phyloP scores from a whole-genome alignment of 306 rosid species.

The Citrullus mucosospermus region DNA sequence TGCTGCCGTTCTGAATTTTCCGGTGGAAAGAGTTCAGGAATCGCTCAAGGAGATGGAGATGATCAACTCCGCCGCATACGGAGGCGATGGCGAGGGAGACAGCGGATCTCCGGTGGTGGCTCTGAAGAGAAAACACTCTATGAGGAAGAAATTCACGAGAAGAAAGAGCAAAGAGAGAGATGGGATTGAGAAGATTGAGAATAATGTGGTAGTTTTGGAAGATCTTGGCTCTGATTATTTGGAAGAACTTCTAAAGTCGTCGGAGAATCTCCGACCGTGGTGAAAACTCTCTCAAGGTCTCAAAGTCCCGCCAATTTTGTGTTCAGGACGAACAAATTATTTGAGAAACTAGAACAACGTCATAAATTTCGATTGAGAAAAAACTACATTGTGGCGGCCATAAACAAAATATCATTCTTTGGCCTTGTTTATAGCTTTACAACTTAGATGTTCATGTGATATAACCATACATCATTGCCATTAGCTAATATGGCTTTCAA shows the following conservation, averaged over 20 bases:
- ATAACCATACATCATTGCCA: neutral
- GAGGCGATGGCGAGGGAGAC: constrained; percentile 26
- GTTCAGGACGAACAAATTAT: neutral
- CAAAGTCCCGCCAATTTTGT: neutral
- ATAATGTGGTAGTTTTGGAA: constrained; percentile 29
- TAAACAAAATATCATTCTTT: neutral
- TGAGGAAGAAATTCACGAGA: constrained; percentile 21
- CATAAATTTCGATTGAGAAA: neutral
- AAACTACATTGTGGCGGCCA: neutral
- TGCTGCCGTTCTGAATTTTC: constrained; percentile 41
- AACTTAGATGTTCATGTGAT: neutral
- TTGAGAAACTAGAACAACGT: neutral
- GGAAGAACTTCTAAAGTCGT: constrained; percentile 32
- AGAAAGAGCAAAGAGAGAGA: constrained; percentile 9
- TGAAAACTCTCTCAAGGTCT: neutral
- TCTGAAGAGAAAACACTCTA: constrained; percentile 33
- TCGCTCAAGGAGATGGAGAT: constrained; percentile 37
- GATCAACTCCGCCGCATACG: constrained; percentile 2
- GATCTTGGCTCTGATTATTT: constrained; percentile 41
- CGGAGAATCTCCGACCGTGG: neutral
- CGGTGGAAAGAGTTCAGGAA: constrained; percentile 20
- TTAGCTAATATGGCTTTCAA: neutral
- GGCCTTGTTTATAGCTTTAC: neutral
- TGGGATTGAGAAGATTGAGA: neutral
- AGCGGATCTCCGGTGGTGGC: constrained; percentile 50